Evolutionary conservation across 2,329 filamentous ascomycete species (phyloP), one percentile per base, ranked within the genome.

Genomic region (Curvularia sp.): DNA sequence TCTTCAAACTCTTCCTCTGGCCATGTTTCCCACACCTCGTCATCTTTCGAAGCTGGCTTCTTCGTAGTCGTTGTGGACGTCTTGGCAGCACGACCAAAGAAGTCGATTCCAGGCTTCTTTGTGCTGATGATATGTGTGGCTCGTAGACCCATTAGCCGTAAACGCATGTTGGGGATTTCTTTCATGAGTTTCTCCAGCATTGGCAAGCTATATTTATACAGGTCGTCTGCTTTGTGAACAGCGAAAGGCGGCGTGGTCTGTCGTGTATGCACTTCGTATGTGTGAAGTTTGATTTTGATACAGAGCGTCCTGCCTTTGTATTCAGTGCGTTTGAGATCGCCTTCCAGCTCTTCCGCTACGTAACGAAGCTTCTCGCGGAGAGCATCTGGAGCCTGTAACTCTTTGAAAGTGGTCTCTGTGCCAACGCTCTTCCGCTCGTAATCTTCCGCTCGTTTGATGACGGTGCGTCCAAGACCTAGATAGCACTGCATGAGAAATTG

Each of bases 401-500:
- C 93, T 39, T 85, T 82, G 69, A 99, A 99, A 0, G 94, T 98
- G 61, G 89, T 90, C 77, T 99, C 95, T 0, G 93, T 97, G 18
- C 95, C 94, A 0, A 98, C 90, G 64, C 92, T 96, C 75, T 98
- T 98, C 15, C 95, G 86, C 73, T 96, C 92, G 65, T 93, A 92
- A 56, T 94, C 92, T 68, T 96, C 93, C 0, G 91, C 90, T 0
- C 93, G 94, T 58, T 94, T 90, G 4, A 98, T 86, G 42, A 85
- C 86, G 0, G 94, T 98, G 31, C 93, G 84, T 0, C 95, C 95
- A 0, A 98, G 83, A 0, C 95, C 95, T 0, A 98, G 84, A 66
- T 96, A 90, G 69, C 90, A 93, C 60, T 89, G 86, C 60, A 97
- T 85, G 9, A 99, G 80, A 64, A 98, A 99, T 24, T 91, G 87